Conservation (phyloP, 2,329 filamentous ascomycete genomes). For the Erysiphe pulchra region DNA sequence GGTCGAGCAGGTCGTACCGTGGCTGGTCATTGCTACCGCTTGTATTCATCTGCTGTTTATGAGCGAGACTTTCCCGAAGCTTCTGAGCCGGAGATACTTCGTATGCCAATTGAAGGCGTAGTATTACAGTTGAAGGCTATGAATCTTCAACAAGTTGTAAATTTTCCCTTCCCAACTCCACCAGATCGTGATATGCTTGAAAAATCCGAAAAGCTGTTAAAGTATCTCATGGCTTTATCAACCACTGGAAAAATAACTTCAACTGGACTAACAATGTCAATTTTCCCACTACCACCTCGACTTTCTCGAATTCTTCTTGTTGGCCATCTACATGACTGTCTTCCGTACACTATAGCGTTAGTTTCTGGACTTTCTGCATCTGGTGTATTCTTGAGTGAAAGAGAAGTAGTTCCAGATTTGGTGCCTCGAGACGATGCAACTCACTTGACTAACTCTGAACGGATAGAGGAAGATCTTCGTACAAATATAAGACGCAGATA, state of each 20-base stretch:
- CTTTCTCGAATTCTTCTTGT: constrained; percentile 83
- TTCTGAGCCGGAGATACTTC: constrained; percentile 63
- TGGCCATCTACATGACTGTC: constrained; percentile 56
- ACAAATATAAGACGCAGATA: constrained; percentile 33
- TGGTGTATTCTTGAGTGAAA: constrained; percentile 67
- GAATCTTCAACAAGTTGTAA: constrained; percentile 69
- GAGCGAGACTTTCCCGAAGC: constrained; percentile 74
- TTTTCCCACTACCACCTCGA: constrained; percentile 73
- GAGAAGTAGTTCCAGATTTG: constrained; percentile 39
- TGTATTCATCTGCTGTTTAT: constrained; percentile 87
- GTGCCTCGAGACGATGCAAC: constrained; percentile 23
- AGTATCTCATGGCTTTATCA: constrained; percentile 61
- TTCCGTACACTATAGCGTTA: constrained; percentile 66
- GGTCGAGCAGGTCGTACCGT: constrained; percentile 90
- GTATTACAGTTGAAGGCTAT: constrained; percentile 88
- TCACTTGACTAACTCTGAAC: constrained; percentile 36
- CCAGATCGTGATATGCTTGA: constrained; percentile 52
- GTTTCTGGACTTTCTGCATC: constrained; percentile 73
- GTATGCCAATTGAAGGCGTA: constrained; percentile 78
- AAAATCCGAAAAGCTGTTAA: constrained; percentile 66
- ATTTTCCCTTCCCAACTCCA: constrained; percentile 88
- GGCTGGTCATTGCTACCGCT: constrained; percentile 79
- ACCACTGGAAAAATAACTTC: constrained; percentile 48
- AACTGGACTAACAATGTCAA: constrained; percentile 59
- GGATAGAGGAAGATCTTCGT: constrained; percentile 43